Conservation (phyloP, 176 grass and related monocot species). For the Eragrostis curvula region DNA sequence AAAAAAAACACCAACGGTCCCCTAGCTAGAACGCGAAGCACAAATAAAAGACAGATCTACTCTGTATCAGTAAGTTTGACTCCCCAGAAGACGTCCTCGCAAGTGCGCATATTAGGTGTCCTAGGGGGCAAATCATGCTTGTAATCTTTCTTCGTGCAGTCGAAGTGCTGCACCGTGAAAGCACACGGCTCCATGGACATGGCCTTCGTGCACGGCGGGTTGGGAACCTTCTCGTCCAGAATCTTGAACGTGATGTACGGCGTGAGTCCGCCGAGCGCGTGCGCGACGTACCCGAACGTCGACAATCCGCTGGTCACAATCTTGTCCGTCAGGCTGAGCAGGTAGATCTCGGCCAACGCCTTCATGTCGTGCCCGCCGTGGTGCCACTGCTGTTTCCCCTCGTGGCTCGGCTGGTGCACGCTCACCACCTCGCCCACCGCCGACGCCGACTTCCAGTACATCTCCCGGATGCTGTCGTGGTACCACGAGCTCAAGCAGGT, state of each 20-base stretch:
- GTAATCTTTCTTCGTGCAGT: constrained; percentile 9
- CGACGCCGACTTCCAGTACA: constrained; percentile 48
- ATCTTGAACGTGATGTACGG: constrained; percentile 35
- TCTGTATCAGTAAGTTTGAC: background rate
- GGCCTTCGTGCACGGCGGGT: constrained; percentile 16
- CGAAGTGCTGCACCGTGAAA: constrained; percentile 44
- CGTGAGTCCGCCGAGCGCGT: constrained; percentile 34
- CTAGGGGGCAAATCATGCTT: background rate
- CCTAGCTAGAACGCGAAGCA: too few relatives aligned
- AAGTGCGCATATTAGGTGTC: background rate
- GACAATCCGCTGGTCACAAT: constrained; percentile 43
- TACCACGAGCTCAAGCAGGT: constrained; percentile 37
- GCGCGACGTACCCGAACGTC: constrained; percentile 46
- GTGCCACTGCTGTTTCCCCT: constrained; percentile 14
- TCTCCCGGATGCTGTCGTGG: constrained; percentile 49
- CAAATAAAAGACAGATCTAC: too few relatives aligned
- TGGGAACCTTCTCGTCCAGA: background rate
- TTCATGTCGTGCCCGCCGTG: constrained; percentile 18
- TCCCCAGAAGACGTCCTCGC: background rate
- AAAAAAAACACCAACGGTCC: too few relatives aligned
- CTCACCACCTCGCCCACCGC: constrained; percentile 41
- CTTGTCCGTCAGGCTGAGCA: constrained; percentile 44
- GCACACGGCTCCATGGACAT: constrained; percentile 51
- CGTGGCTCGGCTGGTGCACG: constrained; percentile 81
- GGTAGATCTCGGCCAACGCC: constrained; percentile 51